Percentiles rank a stretch among this genome's conserved stretches.
These are phyloP conservation scores for Ogataea pilisensis DNA, from an alignment of 805 yeast genomes.

Conservation along the genomic window DNA sequence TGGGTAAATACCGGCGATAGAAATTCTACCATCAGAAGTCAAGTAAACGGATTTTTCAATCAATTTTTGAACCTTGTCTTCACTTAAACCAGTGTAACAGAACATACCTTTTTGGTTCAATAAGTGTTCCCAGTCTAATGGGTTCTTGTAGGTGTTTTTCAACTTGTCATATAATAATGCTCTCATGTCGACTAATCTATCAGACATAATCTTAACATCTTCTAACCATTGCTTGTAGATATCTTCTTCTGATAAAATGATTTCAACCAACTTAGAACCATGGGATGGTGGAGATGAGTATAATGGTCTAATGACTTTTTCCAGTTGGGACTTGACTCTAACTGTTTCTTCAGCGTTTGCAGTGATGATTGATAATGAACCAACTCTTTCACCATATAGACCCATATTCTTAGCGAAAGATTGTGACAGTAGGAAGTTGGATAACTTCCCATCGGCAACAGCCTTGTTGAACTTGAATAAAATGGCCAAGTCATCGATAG, in stretches of 20 bases:
- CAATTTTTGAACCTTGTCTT: slow-evolving; percentile 66
- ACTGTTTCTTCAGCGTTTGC: slow-evolving; percentile 49
- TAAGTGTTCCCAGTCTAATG: slow-evolving; percentile 80
- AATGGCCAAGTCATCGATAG: slow-evolving; percentile 60
- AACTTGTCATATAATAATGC: slow-evolving; percentile 56
- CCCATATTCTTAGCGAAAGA: slow-evolving; percentile 96
- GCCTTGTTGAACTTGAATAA: slow-evolving; percentile 40
- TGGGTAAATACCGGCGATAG: slow-evolving; percentile 84
- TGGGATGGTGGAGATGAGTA: slow-evolving; percentile 94
- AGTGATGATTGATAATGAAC: slow-evolving; percentile 66
- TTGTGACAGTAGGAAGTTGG: slow-evolving; percentile 68
- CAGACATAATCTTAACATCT: slow-evolving; percentile 76
- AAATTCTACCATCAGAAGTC: slow-evolving; percentile 87
- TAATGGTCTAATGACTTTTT: slow-evolving; percentile 77
- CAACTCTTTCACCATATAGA: slow-evolving; percentile 91
- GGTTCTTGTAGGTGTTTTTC: slow-evolving; percentile 43
- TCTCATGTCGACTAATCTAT: slow-evolving; percentile 74
- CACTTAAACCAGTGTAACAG: slow-evolving; percentile 78
- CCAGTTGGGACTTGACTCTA: slow-evolving; percentile 60
- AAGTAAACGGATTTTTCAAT: slow-evolving; percentile 77
- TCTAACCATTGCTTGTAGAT: slow-evolving; percentile 71
- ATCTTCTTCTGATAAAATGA: slow-evolving; percentile 57
- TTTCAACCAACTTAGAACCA: slow-evolving; percentile 85
- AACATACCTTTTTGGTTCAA: slow-evolving; percentile 95
- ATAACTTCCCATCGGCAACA: slow-evolving; percentile 43